phyloP scores from a whole-genome alignment of 306 rosid species.

The peach (Prunus persica) region Prunus_persica_NCBIv2 NC_034016.1:20281001-20281500 shows the following conservation, averaged over 20 bases:
- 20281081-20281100: no score
- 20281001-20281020: no score
- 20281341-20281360: not conserved
- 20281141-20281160: no score
- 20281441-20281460: not conserved
- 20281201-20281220: slow-evolving; percentile 19
- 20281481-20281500: not conserved
- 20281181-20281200: not conserved
- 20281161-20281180: no score
- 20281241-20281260: slow-evolving; percentile 2
- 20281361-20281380: slow-evolving; percentile 1
- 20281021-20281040: no score
- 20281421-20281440: not conserved
- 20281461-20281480: no score
- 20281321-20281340: slow-evolving; percentile 8
- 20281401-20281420: slow-evolving; percentile 16
- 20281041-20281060: no score
- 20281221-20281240: not conserved
- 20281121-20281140: no score
- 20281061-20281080: no score
- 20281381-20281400: slow-evolving; percentile 9
- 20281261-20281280: slow-evolving; percentile 9
- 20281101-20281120: no score
- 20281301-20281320: not conserved
- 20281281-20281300: not conserved